A percentile compares a stretch with the other conserved stretches of the same genome.
phyloP scores from a whole-genome alignment of 805 yeast genomes.

The Kuraishia hungarica region DNA sequence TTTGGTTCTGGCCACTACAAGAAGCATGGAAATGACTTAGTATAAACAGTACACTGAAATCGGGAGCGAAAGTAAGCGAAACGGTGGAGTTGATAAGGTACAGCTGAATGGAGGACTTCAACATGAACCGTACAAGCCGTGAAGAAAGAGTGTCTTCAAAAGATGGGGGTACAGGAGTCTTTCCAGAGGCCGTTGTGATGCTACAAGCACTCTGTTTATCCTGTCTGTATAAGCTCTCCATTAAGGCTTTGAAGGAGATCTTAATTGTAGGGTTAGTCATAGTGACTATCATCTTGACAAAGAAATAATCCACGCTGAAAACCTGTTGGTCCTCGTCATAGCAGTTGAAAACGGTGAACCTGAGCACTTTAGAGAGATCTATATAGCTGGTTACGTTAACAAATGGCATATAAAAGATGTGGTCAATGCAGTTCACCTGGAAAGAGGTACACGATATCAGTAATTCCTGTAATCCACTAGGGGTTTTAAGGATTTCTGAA shows the following conservation, averaged over 20 bases:
- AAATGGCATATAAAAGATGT: conserved; percentile 3
- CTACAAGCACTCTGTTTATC: neutral
- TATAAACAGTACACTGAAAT: neutral
- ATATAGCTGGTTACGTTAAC: conserved; percentile 1
- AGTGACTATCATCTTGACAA: neutral
- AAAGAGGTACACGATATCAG: neutral
- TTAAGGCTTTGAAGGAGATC: neutral
- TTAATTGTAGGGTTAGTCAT: neutral
- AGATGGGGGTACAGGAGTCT: neutral
- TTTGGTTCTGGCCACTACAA: neutral
- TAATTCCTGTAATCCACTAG: neutral
- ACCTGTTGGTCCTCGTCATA: neutral
- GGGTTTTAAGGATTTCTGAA: too few relatives aligned
- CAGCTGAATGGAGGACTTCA: neutral
- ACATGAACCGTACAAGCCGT: neutral
- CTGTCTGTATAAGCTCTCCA: neutral
- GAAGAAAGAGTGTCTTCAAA: neutral
- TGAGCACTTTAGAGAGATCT: neutral
- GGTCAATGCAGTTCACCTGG: neutral
- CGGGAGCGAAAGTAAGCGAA: neutral
- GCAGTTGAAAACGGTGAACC: neutral
- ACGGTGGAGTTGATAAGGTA: neutral
- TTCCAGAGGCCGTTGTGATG: neutral
- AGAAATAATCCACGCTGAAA: neutral
- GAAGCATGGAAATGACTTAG: neutral